These are phyloP conservation scores for Colletotrichum shisoi DNA, from an alignment of 2,329 filamentous ascomycete species.

Conservation along the genomic window DNA sequence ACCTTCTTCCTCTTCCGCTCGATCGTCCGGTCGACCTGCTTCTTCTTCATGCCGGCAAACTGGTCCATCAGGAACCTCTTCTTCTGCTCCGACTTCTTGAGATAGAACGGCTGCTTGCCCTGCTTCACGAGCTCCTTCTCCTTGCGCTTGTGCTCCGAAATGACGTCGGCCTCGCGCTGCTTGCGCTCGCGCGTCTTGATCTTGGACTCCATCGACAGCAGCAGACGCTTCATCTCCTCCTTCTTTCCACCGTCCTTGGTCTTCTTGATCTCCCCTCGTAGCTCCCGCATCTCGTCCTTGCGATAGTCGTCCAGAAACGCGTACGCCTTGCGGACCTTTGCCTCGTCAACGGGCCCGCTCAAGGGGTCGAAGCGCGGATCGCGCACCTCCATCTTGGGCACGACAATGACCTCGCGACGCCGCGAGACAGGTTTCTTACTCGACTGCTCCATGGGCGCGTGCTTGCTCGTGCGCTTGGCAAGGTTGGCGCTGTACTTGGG, in stretches of 20 bases:
- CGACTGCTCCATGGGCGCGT: constrained; percentile 84
- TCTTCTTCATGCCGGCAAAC: constrained; percentile 83
- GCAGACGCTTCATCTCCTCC: constrained; percentile 73
- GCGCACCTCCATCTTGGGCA: constrained; percentile 67
- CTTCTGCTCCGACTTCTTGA: constrained; percentile 93
- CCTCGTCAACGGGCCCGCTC: constrained; percentile 60
- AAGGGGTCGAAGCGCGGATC: constrained; percentile 89
- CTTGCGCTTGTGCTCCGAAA: constrained; percentile 77
- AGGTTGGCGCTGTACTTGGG: constrained; percentile 46
- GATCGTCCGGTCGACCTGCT: constrained; percentile 83
- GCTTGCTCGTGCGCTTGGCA: constrained; percentile 71
- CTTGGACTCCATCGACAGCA: constrained; percentile 81
- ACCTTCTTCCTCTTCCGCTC: constrained; percentile 91
- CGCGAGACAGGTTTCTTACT: constrained; percentile 86
- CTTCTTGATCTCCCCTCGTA: constrained; percentile 72
- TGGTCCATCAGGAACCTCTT: constrained; percentile 80
- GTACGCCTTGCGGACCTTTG: constrained; percentile 75
- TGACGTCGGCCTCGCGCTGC: constrained; percentile 72
- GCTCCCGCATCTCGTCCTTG: constrained; percentile 78
- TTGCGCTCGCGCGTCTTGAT: constrained; percentile 74
- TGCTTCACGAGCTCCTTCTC: constrained; percentile 86
- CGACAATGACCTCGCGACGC: constrained; percentile 73
- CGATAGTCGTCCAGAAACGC: constrained; percentile 88
- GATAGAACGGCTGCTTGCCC: constrained; percentile 91
- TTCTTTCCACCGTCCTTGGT: constrained; percentile 71